Conservation (phyloP, 2,329 filamentous ascomycete species). For the Apiospora saccharicola region DNA sequence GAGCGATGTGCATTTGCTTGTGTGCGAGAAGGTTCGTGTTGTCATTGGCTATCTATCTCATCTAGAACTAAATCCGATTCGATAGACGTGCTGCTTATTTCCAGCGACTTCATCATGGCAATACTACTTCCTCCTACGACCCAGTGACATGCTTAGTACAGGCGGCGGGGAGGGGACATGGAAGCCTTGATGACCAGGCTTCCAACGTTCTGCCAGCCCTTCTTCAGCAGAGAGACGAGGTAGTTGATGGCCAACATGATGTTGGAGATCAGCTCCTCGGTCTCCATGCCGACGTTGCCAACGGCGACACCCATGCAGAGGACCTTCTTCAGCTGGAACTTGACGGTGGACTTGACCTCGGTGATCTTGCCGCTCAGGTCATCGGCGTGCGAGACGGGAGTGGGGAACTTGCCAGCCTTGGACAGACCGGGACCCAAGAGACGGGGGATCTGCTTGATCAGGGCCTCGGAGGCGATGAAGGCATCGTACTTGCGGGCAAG, state of each 20-base stretch:
- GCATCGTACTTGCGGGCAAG: constrained; percentile 99
- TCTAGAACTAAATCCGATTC: background rate
- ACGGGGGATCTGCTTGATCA: constrained; percentile 99
- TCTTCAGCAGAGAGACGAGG: constrained; percentile 98
- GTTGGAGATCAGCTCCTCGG: constrained; percentile 96
- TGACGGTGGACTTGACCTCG: constrained; percentile 99
- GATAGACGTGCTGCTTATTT: background rate
- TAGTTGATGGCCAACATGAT: constrained; percentile 99
- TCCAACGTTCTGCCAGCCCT: constrained; percentile 99
- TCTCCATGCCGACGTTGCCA: constrained; percentile 96
- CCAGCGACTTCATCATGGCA: constrained; percentile 2
- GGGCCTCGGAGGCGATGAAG: constrained; percentile 93
- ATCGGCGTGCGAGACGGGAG: constrained; percentile 95
- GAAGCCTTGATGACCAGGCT: constrained; percentile 99
- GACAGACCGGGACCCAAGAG: constrained; percentile 98
- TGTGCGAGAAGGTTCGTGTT: constrained; percentile 21
- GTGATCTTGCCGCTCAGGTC: constrained; percentile 94
- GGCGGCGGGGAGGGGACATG: constrained; percentile 98
- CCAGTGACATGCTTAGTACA: constrained; percentile 74
- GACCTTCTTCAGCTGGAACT: constrained; percentile 99
- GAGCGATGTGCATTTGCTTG: background rate
- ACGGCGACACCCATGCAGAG: constrained; percentile 99
- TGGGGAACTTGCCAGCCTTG: constrained; percentile 98
- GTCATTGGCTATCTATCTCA: constrained; percentile 13
- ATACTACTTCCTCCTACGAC: constrained; percentile 20